Conservation (phyloP, 2,329 filamentous ascomycete genomes). For the Botryotinia convoluta region DNA sequence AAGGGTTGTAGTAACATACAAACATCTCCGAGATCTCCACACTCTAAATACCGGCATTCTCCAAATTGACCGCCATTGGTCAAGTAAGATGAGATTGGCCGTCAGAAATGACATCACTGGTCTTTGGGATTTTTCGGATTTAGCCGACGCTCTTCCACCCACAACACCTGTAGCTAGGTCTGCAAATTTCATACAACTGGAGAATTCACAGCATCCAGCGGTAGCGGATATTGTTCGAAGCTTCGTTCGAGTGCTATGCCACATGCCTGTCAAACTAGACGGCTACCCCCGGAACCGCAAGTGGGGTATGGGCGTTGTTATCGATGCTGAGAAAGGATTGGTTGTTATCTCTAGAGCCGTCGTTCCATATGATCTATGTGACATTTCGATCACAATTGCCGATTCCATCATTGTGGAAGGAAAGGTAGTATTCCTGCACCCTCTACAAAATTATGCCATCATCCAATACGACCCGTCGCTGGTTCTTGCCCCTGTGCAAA, state of each 20-base stretch:
- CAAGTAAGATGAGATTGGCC: constrained; percentile 88
- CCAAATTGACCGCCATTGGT: constrained; percentile 93
- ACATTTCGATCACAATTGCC: constrained; percentile 93
- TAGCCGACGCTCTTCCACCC: constrained; percentile 77
- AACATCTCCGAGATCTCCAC: constrained; percentile 91
- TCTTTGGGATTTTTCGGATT: constrained; percentile 89
- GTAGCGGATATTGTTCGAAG: constrained; percentile 93
- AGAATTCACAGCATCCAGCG: constrained; percentile 81
- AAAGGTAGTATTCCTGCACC: constrained; percentile 93
- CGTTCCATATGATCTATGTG: constrained; percentile 93
- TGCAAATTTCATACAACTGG: constrained; percentile 88
- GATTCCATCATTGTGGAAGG: constrained; percentile 94
- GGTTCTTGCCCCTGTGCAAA: constrained; percentile 91
- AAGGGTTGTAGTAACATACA: constrained; percentile 90
- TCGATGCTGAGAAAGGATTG: constrained; percentile 92
- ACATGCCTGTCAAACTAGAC: constrained; percentile 93
- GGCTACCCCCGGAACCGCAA: constrained; percentile 95
- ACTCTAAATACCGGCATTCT: constrained; percentile 91
- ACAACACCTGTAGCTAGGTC: constrained; percentile 68
- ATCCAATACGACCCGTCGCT: constrained; percentile 91
- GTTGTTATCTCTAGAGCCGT: constrained; percentile 93
- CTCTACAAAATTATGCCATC: constrained; percentile 93
- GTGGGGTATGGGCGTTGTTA: constrained; percentile 94
- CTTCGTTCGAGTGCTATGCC: constrained; percentile 89
- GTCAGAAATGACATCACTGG: constrained; percentile 87